Percentiles rank a stretch among this genome's conserved stretches.
Evolutionary conservation across 106 monocot species (phyloP).

Genomic region (Platanthera zijinensis): DNA sequence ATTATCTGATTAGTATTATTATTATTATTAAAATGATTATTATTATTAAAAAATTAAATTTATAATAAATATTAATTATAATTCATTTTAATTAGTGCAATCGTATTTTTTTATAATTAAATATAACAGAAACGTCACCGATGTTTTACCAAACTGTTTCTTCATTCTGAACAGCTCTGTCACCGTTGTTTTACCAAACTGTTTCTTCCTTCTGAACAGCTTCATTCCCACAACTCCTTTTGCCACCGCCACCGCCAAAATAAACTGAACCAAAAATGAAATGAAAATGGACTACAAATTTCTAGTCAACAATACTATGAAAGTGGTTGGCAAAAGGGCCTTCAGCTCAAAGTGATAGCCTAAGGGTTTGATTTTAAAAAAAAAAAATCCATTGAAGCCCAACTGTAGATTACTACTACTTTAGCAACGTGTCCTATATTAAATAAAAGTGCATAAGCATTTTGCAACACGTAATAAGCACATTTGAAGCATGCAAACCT

Average conservation of each 20-base stretch:
- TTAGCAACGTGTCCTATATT: not conserved
- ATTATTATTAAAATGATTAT: too few species aligned
- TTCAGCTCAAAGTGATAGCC: not conserved
- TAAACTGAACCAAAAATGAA: not conserved
- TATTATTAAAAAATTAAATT: too few species aligned
- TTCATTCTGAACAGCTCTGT: too few species aligned
- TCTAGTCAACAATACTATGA: not conserved
- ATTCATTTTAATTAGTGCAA: too few species aligned
- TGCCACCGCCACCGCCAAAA: too few species aligned
- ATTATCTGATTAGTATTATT: too few species aligned
- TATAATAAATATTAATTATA: too few species aligned
- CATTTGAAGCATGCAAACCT: constrained; percentile 44
- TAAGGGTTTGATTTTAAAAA: not conserved
- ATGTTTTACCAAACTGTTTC: too few species aligned
- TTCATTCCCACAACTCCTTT: not conserved
- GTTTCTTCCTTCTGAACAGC: not conserved
- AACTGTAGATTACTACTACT: not conserved
- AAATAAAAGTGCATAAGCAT: not conserved
- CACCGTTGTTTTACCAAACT: too few species aligned
- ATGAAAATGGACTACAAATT: not conserved
- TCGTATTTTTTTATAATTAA: too few species aligned
- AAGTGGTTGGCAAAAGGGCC: not conserved
- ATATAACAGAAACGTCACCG: too few species aligned
- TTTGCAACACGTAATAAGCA: not conserved
- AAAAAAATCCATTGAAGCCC: not conserved